Percentiles rank a stretch among this genome's conserved stretches.
phyloP scores from a whole-genome alignment of 495 filamentous ascomycete genomes.

The Choiromyces venosus region DNA sequence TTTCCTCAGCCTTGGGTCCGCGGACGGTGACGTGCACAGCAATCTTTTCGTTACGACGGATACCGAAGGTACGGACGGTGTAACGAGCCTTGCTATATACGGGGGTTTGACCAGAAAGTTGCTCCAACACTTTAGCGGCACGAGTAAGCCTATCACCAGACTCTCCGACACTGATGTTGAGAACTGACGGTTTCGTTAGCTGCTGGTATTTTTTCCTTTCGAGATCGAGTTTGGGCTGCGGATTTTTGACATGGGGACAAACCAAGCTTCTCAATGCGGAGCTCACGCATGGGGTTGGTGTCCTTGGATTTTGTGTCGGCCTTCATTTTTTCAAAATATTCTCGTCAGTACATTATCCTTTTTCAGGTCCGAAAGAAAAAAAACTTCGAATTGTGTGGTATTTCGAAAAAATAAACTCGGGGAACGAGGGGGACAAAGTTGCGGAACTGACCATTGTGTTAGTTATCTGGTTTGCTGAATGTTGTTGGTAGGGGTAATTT shows the following conservation, averaged over 20 bases:
- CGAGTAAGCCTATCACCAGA: slow-evolving; percentile 99
- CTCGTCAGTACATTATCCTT: slow-evolving; percentile 26
- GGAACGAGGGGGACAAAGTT: slow-evolving; percentile 18
- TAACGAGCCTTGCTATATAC: slow-evolving; percentile 99
- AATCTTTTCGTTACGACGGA: slow-evolving; percentile 99
- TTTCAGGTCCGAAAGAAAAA: neutral
- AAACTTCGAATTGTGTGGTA: slow-evolving; percentile 18
- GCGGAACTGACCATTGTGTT: slow-evolving; percentile 25
- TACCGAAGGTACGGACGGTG: slow-evolving; percentile 99
- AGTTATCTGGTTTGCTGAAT: neutral
- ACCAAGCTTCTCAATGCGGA: slow-evolving; percentile 95
- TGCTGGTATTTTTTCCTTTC: neutral
- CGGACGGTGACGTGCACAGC: slow-evolving; percentile 99
- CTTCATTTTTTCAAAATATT: slow-evolving; percentile 44
- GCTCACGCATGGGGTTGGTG: slow-evolving; percentile 97
- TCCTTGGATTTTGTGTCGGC: slow-evolving; percentile 78
- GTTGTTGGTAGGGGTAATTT: slow-evolving; percentile 15
- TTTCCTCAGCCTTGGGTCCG: slow-evolving; percentile 99
- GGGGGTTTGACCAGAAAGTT: slow-evolving; percentile 98
- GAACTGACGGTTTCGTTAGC: slow-evolving; percentile 52
- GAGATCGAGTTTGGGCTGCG: neutral
- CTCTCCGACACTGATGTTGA: slow-evolving; percentile 99
- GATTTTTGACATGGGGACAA: slow-evolving; percentile 1
- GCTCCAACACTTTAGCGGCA: slow-evolving; percentile 99
- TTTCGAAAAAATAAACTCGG: slow-evolving; percentile 25